Base-by-base conservation (phyloP, 257 asterid species). In the Solanum lignicaule region DNA sequence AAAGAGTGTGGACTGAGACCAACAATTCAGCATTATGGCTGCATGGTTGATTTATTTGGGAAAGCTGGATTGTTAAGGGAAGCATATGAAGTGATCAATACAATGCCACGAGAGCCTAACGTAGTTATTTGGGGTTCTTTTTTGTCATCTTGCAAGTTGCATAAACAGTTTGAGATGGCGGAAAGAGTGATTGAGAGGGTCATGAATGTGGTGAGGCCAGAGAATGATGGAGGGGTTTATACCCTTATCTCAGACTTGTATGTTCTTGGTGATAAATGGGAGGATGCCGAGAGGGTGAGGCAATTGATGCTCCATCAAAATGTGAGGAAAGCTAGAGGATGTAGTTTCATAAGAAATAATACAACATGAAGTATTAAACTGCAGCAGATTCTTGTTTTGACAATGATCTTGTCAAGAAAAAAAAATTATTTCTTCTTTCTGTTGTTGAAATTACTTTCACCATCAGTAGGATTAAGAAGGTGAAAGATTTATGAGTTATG, bases 11-110 rank as follows among this genome's bases (percentile, higher is more conserved):
- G 93, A 31, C 29, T 92, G 89, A 90, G 75, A 88, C 98, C 94
- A 14, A 87, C 84, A 31, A 92, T 93, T 71, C 94, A 95, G 87
- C 98, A 95, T 86, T 95, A 93, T 27, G 96, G 97, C 25, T 93
- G 97, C 90, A 90, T 95, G 95, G 94, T 94, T 39, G 96, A 94
- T 89, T 87, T 95, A 88, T 90, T 92, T 48, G 98, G 98, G 20
- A 95, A 93, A 88, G 89, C 93, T 5, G 98, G 98, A 31, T 82
- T 92, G 88, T 29, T 95, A 88, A 90, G 86, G 29, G 95, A 95
- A 89, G 98, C 98, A 27, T 93, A 89, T 71, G 93, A 92, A 87
- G 83, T 93, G 23, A 91, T 93, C 71, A 87, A 36, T 18, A 88
- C 89, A 2, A 95, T 94, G 98, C 91, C 93, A 1, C 71, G 86